Evolutionary conservation across 257 asterid genomes (phyloP).

Genomic region (Solanum chaucha): DNA sequence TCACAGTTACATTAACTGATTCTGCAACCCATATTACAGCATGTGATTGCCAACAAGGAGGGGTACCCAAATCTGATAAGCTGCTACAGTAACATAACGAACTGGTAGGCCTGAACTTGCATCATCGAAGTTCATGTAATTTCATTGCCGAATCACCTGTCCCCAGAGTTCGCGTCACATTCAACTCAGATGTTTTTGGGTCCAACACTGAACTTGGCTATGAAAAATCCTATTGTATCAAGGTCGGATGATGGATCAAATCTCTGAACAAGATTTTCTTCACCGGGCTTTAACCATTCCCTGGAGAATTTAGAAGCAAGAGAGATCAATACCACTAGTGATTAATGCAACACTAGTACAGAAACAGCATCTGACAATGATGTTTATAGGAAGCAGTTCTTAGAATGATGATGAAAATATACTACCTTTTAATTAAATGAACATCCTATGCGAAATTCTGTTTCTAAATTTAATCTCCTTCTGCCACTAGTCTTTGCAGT

Average conservation of each 20-base stretch:
- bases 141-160: background rate
- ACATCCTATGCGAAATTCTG: background rate
- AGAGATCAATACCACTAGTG: background rate
- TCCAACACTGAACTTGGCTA: conserved; percentile 85
- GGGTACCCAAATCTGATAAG: too few species aligned
- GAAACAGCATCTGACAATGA: background rate
- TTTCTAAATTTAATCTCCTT: background rate
- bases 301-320: conserved; percentile 20
- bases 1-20: background rate
- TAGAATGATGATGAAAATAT: background rate
- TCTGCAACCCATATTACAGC: background rate
- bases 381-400: background rate
- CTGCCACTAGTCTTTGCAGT: background rate
- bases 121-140: background rate
- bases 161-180: background rate
- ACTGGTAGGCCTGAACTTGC: background rate
- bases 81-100: too few species aligned
- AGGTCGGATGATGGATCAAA: conserved; percentile 83
- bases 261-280: conserved; percentile 90
- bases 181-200: conserved; percentile 31
- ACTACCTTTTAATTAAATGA: background rate
- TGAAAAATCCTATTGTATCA: conserved; percentile 93
- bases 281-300: conserved; percentile 92
- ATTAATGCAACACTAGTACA: background rate
- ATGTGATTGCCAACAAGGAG: background rate